phyloP scores from a whole-genome alignment of 1,284 basidiomycete genomes.

The Athelia psychrophila region DNA sequence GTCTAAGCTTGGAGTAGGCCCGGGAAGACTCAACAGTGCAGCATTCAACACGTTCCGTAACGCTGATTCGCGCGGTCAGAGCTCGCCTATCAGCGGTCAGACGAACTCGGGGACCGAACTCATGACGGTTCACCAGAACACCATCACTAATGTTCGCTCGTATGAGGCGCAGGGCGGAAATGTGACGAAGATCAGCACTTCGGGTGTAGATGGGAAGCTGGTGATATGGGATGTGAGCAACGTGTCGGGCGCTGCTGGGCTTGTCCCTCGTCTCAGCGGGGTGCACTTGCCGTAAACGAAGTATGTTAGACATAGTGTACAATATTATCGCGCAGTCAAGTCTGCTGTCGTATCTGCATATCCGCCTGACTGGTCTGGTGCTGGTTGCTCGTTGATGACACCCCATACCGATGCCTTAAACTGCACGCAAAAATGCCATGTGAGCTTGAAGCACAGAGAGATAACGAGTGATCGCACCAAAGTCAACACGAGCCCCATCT shows the following conservation, averaged over 20 bases:
- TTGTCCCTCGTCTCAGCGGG: not conserved
- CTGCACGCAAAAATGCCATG: conserved; percentile 38
- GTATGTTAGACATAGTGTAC: conserved; percentile 6
- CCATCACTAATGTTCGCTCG: conserved; percentile 87
- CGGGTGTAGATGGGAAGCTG: conserved; percentile 93
- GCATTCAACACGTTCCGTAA: conserved; percentile 96
- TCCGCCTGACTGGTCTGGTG: conserved; percentile 38
- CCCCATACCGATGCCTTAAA: conserved; percentile 97
- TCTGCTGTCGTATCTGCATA: conserved; percentile 30
- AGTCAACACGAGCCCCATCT: conserved; percentile 93
- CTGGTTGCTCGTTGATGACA: conserved; percentile 83
- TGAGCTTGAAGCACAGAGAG: conserved; percentile 1
- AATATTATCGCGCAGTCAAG: conserved; percentile 20
- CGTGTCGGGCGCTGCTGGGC: conserved; percentile 42
- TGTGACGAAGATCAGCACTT: conserved; percentile 82
- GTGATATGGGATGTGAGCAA: conserved; percentile 86
- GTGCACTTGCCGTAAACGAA: not conserved
- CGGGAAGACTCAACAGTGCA: conserved; percentile 88
- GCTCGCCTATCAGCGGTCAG: conserved; percentile 34
- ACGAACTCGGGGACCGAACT: conserved; percentile 57
- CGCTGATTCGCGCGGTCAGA: conserved; percentile 86
- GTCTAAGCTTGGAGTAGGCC: conserved; percentile 33
- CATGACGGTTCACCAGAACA: conserved; percentile 95
- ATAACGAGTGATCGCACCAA: conserved; percentile 49
- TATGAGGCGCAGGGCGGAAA: conserved; percentile 66